Conservation (phyloP, 768 basidiomycete species). For the Agaricus sinodeliciosus region DNA sequence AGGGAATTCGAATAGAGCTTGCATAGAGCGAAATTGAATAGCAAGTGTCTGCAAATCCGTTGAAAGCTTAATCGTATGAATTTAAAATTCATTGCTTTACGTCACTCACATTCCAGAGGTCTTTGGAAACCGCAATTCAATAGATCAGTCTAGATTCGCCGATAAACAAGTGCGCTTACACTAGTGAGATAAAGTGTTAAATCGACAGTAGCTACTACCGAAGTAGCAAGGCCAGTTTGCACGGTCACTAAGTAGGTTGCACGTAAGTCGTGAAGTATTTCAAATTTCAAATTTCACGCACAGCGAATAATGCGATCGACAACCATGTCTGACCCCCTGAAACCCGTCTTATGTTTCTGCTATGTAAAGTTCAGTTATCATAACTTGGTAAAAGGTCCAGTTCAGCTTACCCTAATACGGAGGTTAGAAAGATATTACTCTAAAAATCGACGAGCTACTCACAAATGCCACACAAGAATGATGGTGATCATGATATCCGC, state of each 20-base stretch:
- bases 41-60: background rate
- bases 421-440: background rate
- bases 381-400: background rate
- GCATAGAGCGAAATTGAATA: background rate
- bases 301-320: slow-evolving; percentile 38
- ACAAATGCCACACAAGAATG: slow-evolving; percentile 39
- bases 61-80: background rate
- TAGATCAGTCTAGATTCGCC: background rate
- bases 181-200: slow-evolving; percentile 22
- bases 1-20: background rate
- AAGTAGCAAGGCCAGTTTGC: slow-evolving; percentile 30
- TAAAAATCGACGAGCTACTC: slow-evolving; percentile 1
- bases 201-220: slow-evolving; percentile 26
- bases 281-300: slow-evolving; percentile 10
- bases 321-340: slow-evolving; percentile 31
- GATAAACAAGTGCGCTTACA: slow-evolving; percentile 13
- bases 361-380: slow-evolving; percentile 11
- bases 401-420: slow-evolving; percentile 2
- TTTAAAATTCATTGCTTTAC: background rate
- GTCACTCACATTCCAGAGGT: background rate
- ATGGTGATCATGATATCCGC: slow-evolving; percentile 34
- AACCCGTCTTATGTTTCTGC: slow-evolving; percentile 36
- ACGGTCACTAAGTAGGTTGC: slow-evolving; percentile 23
- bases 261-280: background rate
- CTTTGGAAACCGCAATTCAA: background rate